Evolutionary conservation across 164 flowering plant genomes (phyloP).

Genomic region (Brasenia schreberi): DNA sequence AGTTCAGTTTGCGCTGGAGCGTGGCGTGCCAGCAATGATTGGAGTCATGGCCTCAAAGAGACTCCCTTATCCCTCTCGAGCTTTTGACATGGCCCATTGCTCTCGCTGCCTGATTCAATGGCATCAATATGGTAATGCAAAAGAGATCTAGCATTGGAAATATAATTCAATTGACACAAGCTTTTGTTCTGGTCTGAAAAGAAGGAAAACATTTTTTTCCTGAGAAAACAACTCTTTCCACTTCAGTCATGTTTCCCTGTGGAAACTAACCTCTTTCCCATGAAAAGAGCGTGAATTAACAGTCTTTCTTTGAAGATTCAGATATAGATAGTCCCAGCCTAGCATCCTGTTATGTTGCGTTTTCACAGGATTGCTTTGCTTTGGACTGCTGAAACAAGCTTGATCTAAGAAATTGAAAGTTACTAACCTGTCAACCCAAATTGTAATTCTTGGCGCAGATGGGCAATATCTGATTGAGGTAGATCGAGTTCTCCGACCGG

Average conservation of each 20-base stretch:
- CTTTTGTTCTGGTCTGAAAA: neutral
- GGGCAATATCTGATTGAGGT: slow-evolving; percentile 80
- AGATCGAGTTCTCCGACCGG: slow-evolving; percentile 74
- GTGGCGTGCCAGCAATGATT: slow-evolving; percentile 94
- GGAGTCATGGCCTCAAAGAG: slow-evolving; percentile 64
- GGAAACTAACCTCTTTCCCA: too few species aligned
- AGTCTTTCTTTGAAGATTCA: too few species aligned
- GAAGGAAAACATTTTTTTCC: neutral
- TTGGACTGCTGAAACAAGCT: too few species aligned
- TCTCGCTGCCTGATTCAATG: slow-evolving; percentile 96
- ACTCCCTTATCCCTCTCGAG: slow-evolving; percentile 84
- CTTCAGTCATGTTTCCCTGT: neutral
- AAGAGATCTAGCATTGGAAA: neutral
- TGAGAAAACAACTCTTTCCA: neutral
- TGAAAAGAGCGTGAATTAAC: too few species aligned
- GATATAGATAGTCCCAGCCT: neutral
- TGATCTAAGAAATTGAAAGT: neutral
- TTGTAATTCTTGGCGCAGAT: slow-evolving; percentile 20
- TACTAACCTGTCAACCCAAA: neutral
- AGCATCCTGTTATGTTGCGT: neutral
- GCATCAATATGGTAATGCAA: slow-evolving; percentile 46
- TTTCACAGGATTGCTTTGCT: too few species aligned
- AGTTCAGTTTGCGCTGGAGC: slow-evolving; percentile 88
- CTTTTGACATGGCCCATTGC: slow-evolving; percentile 96
- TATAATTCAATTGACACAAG: neutral